Conservation (phyloP, 73 alveolate genomes). For the Durusdinium trenchii region DNA sequence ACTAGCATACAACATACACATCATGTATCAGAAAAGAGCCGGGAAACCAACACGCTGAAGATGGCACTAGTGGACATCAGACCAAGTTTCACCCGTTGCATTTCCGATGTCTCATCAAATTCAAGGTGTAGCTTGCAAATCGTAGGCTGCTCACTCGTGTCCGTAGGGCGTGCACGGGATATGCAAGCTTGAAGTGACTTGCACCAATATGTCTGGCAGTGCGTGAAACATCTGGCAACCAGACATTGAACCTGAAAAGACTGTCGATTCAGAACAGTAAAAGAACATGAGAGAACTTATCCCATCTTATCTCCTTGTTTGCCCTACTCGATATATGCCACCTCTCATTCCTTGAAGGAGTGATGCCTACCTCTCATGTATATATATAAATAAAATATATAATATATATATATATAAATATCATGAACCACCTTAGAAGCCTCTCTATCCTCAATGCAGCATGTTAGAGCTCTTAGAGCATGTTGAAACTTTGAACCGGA, state of each 20-base stretch:
- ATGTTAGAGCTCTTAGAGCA: background rate
- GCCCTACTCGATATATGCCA: too few species aligned
- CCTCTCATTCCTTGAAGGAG: too few species aligned
- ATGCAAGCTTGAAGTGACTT: background rate
- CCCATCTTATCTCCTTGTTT: too few species aligned
- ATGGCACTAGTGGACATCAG: background rate
- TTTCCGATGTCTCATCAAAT: background rate
- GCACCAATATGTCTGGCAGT: background rate
- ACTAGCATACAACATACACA: background rate
- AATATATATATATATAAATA: too few species aligned
- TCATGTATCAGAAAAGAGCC: background rate
- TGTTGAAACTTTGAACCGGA: background rate
- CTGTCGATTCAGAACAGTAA: too few species aligned
- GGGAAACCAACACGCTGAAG: background rate
- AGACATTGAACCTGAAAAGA: background rate
- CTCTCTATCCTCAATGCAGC: background rate
- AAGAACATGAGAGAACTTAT: too few species aligned
- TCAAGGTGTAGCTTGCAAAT: conserved; percentile 1
- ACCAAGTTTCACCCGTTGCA: background rate
- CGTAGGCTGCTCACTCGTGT: background rate
- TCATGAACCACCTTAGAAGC: background rate
- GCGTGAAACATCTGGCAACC: background rate
- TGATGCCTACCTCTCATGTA: too few species aligned
- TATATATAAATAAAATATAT: too few species aligned
- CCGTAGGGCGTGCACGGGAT: background rate